Evolutionary conservation across 306 rosid genomes (phyloP), one percentile per base, ranked within the genome.

Genomic region (Inga laurina): DNA sequence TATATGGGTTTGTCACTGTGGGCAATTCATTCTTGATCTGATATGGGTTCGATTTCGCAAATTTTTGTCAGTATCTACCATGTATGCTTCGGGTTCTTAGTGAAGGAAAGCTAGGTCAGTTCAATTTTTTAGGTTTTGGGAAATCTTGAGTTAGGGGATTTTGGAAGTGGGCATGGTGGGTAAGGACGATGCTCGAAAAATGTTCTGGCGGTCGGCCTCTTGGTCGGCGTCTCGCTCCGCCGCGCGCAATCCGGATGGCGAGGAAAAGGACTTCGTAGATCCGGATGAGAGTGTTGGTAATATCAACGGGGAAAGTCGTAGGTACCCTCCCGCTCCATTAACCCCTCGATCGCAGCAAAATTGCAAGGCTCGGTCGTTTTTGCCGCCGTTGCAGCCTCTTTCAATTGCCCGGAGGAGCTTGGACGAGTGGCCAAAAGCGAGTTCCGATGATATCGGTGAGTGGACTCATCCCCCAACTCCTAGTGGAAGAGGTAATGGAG

Each of bases 401-500:
- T 90, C 98, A n/a, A 91, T 97, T 77, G 97, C 99, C 82, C 92
- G 95, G 49, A 88, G 97, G 83, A 97, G 98, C 90, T 85, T 97
- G 72, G 98, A 97, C 10, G 99, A 97, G 90, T 97, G 99, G 99
- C 99, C 99, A 13, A 92, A 89, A 84, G 97, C 99, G 1, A 88
- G 99, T 34, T 94, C 97, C 0, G 99, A 97, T 2, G 99, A 97
- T 74, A 94, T 97, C 1, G 99, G 99, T 2, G 99, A 97, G 93
- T 97, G 99, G 99, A 92, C 92, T 0, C 97, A 90, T 48, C 97
- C 98, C 67, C 94, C 99, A 22, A 97, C 99, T 8, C 99, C 99
- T 0, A 86, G 98, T 39, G 97, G 97, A 37, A 85, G 89, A 79
- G 93, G 91, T 43, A 89, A 87, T 78, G 95, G 95, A 62, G 99